Base-by-base conservation (phyloP, 371 early-diverging fungal species). In the Fennellomyces sp. region DNA sequence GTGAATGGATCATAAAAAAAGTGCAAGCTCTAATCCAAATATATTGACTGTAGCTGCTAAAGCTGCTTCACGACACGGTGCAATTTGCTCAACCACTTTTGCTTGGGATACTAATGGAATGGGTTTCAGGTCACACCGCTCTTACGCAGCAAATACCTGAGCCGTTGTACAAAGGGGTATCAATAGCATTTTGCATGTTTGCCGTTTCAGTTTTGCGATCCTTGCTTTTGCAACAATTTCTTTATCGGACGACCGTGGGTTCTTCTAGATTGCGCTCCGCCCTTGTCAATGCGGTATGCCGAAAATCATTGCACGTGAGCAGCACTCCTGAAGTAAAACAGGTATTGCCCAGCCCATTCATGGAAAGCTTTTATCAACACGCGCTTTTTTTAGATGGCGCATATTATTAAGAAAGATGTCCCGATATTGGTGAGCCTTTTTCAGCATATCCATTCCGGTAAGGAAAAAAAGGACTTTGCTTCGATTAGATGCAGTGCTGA, bases 381-480 rank as follows among this genome's bases (percentile, higher is more conserved):
- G n/a, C n/a, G n/a, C n/a, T 42, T 30, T 8, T 51, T 23, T 26
- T 65, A 91, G 64, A 94, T 96, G 63, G 92, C 93, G 21, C 96
- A 95, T 61, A 85, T 83, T 49, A 93, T 95, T 95, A 88, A 89
- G 60, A 93, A 93, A 2, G 97, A 98, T 76, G 88, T 94, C 2
- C 88, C 91, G 54, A 78, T 85, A 49, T 59, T 92, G 28, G 81
- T 83, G 62, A 90, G 89, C 55, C 68, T 91, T 29, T 83, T 80
- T 59, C 81, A 81, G 5, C 91, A 91, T 53, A 69, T 92, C 45
- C 93, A 94, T 65, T 79, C 90, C 31, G 68, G 74, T 79, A 73
- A 57, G 25, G 12, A 33, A 19, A 35, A 12, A 17, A 4, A 33
- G 10, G 21, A 19, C 23, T 3, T 11, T 5, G 15, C 11, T 7